phyloP scores from a whole-genome alignment of 192 early-diverging fungal species.

The Coemansia sp. region DNA sequence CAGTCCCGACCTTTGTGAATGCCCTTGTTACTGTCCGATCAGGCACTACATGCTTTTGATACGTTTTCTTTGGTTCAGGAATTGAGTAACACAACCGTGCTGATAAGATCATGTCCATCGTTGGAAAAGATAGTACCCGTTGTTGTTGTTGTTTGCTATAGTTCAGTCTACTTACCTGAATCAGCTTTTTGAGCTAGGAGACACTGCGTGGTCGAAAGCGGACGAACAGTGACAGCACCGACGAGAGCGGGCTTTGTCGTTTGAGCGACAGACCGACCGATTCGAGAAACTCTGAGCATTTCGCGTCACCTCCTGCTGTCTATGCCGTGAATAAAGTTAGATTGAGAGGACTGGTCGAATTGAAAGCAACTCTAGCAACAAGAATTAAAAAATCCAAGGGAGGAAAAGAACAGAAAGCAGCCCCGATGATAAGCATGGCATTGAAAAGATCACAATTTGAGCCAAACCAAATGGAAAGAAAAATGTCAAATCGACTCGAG shows the following conservation, averaged over 20 bases:
- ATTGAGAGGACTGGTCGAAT: background rate
- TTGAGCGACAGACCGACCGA: constrained; percentile 13
- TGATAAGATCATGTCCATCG: background rate
- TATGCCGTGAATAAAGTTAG: background rate
- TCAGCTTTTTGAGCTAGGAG: background rate
- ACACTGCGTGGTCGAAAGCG: constrained; percentile 8
- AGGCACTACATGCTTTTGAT: constrained; percentile 14
- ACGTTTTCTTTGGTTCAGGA: no score
- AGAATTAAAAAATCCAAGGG: background rate
- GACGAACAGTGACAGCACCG: background rate
- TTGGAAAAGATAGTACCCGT: background rate
- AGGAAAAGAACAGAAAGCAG: background rate
- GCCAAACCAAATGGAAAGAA: no score
- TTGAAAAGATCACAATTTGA: no score
- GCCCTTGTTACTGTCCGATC: constrained; percentile 48
- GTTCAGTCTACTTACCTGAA: constrained; percentile 7
- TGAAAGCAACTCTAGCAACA: background rate
- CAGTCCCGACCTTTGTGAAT: constrained; percentile 21
- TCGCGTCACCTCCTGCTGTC: no score
- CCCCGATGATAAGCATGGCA: background rate
- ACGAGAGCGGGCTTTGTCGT: background rate
- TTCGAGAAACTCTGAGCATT: constrained; percentile 16
- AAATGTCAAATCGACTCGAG: no score
- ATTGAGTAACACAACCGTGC: background rate
- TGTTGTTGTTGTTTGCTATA: background rate